Evolutionary conservation across 2,329 filamentous ascomycete genomes (phyloP), one percentile per base, ranked within the genome.

Genomic region (Stemphylium vesicarium): DNA sequence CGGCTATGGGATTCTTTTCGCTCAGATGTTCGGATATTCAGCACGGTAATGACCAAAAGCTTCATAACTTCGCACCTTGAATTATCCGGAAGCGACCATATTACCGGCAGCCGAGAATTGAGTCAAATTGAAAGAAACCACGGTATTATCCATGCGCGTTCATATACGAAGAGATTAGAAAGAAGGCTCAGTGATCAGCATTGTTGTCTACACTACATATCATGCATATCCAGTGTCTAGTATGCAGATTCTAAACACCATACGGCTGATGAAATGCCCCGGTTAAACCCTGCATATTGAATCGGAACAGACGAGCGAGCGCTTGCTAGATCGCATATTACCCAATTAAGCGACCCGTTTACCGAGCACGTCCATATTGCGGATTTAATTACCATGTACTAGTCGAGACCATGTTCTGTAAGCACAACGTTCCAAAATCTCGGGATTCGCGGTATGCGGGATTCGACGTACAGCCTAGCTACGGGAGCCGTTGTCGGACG

Each of bases 341-440:
- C 58, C 65, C 64, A 69, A 68, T 64, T 70, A 70, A 66, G 63
- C 61, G 62, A 60, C 59, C 50, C 59, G 59, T 60, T 62, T 63
- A 59, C 66, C 64, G 65, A 68, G 57, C 46, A 43, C 22, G 22
- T 36, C 46, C 53, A 61, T 61, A 67, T 63, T 65, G 52, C 54
- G 42, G 43, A 52, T 58, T 63, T 71, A 62, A 72, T 71, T 69
- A 65, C 66, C 52, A 11, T 50, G 62, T 61, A 61, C 59, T 63
- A 59, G 64, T 67, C 70, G 63, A 67, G 70, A 72, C 68, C 63
- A 58, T 60, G 65, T 67, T 69, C 69, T 71, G 69, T 73, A 71
- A 72, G 69, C 68, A 59, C 38, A 38, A 22, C 15, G 49, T 51
- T 42, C 67, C 65, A 50, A 65, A 54, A 20, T 57, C 29, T 62